Evolutionary conservation across 2,329 filamentous ascomycete genomes (phyloP), one percentile per base, ranked within the genome.

Genomic region (Ceratocystis cubensis): DNA sequence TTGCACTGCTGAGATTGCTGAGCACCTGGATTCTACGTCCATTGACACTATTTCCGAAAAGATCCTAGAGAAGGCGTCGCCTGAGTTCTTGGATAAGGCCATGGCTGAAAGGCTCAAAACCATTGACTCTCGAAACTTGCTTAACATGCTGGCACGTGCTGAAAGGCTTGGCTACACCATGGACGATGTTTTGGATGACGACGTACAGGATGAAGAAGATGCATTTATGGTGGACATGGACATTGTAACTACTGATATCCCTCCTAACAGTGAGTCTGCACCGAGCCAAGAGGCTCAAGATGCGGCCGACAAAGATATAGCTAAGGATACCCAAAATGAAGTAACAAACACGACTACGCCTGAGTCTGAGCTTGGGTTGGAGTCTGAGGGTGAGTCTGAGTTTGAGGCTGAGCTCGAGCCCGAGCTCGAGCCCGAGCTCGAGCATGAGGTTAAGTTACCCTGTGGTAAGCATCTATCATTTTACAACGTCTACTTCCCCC

Each of bases 111-210:
- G 82, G 0, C 75, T 85, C 2, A 75, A 76, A 59, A 82, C 80
- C 1, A 84, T 85, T 64, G 77, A 78, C 8, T 81, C 81, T 0
- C 78, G 80, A 30, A 76, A 79, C 15, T 76, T 85, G 2, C 79
- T 85, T 65, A 84, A 84, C 67, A 80, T 81, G 15, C 76, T 85
- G 22, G 82, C 82, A 1, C 76, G 78, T 45, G 81, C 82, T 1
- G 81, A 83, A 70, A 80, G 83, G 1, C 76, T 85, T 0, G 83
- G 83, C 1, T 85, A 84, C 66, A 68, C 61, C 3, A 33, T 61
- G 25, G 64, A 41, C 7, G 67, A 68, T 56, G 61, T 68, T 6
- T 37, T 68, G 10, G 67, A 68, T 8, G 64, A 65, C n/a, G 15
- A 65, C 7, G 74, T 75, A 0, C 73, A 75, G 41, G 82, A 84